Percentiles rank a stretch among this genome's conserved stretches.
These are phyloP conservation scores for Colletotrichum lentis DNA, from an alignment of 2,329 filamentous ascomycete genomes.

Conservation along the genomic window DNA sequence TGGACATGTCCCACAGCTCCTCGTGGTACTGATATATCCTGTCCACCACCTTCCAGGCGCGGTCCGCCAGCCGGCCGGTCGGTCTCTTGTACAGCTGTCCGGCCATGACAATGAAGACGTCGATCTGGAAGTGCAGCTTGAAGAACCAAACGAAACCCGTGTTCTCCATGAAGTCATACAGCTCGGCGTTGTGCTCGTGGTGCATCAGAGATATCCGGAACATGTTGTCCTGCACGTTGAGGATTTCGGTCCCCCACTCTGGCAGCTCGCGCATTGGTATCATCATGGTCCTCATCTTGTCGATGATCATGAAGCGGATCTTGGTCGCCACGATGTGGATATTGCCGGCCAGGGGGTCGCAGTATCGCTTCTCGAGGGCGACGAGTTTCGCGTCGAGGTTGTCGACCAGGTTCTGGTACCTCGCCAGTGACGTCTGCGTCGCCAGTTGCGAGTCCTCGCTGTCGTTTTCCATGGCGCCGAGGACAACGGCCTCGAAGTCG, in stretches of 20 bases:
- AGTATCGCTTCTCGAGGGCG: conserved; percentile 58
- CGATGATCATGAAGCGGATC: conserved; percentile 57
- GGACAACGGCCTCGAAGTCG: conserved; percentile 53
- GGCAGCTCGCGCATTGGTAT: conserved; percentile 57
- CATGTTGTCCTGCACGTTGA: conserved; percentile 60
- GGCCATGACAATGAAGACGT: conserved; percentile 63
- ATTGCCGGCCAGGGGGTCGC: conserved; percentile 61
- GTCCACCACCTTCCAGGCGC: conserved; percentile 60
- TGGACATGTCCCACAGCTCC: conserved; percentile 59
- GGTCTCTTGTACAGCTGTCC: conserved; percentile 60
- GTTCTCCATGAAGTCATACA: conserved; percentile 54
- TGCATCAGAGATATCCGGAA: conserved; percentile 63
- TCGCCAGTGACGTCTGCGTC: conserved; percentile 51
- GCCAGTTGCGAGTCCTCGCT: conserved; percentile 59
- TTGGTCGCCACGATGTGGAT: conserved; percentile 61
- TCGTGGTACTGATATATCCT: conserved; percentile 58
- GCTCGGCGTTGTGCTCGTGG: conserved; percentile 56
- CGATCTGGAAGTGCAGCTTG: conserved; percentile 63
- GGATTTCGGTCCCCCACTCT: conserved; percentile 60
- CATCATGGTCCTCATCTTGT: conserved; percentile 60
- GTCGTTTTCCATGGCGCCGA: conserved; percentile 49
- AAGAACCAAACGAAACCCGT: conserved; percentile 65
- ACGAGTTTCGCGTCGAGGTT: conserved; percentile 54
- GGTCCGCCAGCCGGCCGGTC: conserved; percentile 60
- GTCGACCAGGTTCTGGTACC: conserved; percentile 53